Base-by-base conservation (phyloP, 164 flowering plant genomes). In the Chimonanthus salicifolius region DNA sequence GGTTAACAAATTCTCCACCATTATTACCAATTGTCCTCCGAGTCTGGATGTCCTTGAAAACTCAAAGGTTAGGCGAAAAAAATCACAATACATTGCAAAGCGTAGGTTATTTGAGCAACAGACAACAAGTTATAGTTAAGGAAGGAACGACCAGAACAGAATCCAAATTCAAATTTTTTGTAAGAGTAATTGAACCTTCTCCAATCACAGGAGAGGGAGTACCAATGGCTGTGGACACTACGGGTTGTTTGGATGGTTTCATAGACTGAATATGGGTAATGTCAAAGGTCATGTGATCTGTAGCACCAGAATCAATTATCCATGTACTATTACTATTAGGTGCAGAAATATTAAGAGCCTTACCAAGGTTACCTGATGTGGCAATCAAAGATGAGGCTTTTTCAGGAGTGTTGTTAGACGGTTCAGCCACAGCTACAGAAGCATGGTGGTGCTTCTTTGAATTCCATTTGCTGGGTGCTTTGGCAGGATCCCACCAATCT, bases 1-100 rank as follows among this genome's bases (percentile, higher is more conserved):
- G 68, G 63, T 62, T 72, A 47, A 72, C 46, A 63, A 72, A 72
- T 20, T 72, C 68, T 45, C 74, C 74, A 13, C 74, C 71, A 74
- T 78, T 78, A 49, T 78, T 68, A 50, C 15, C 70, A 1, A 64
- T 49, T 9, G 70, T 8, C 15, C 46, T 54, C 16, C 62, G 58
- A 15, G 67, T 20, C 21, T 49, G 18, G 47, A 51, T 51, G 67
- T 54, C 73, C 46, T 68, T 45, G 8, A 64, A 74, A 20, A 21
- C 15, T 0, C 71, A 74, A 58, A 8, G 47, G 64, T 15, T n/a
- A 11, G 65, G 18, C 7, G 48, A 13, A 11, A 49, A 49, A 10
- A 72, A 79, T 75, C 5, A 72, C 21, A 20, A 20, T 20, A 46
- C 47, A 60, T 47, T 51, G 71, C 51, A 43, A 10, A 20, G 21